Evolutionary conservation across 495 filamentous ascomycete genomes (phyloP).

Genomic region (Niebla homalea): DNA sequence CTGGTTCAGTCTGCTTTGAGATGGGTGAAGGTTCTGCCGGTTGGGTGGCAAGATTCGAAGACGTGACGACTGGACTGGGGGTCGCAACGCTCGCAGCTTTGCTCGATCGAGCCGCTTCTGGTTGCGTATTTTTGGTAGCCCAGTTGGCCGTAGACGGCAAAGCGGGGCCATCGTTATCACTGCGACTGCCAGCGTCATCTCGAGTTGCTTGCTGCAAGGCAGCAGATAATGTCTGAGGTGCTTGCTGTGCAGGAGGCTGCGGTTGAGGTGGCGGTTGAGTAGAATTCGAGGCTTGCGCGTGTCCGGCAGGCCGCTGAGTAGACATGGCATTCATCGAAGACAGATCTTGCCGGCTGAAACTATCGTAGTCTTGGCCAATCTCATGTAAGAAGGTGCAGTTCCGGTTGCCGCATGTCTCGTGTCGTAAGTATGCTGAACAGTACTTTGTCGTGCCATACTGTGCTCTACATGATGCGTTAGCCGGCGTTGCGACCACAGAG

Average conservation of each 20-base stretch:
- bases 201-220: slow-evolving; percentile 61
- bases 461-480: slow-evolving; percentile 40
- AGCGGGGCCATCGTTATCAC: slow-evolving; percentile 60
- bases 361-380: slow-evolving; percentile 90
- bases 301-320: slow-evolving; percentile 53
- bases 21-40: slow-evolving; percentile 26
- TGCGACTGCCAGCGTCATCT: slow-evolving; percentile 52
- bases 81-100: slow-evolving; percentile 63
- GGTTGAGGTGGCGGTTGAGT: slow-evolving; percentile 29
- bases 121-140: slow-evolving; percentile 64
- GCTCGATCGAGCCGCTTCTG: slow-evolving; percentile 59
- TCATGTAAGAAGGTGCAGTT: slow-evolving; percentile 98
- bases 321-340: slow-evolving; percentile 88
- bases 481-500: slow-evolving; percentile 1
- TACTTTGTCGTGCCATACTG: slow-evolving; percentile 98
- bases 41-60: slow-evolving; percentile 41
- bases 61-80: slow-evolving; percentile 64
- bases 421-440: slow-evolving; percentile 89
- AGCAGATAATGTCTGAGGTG: slow-evolving; percentile 28
- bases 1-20: slow-evolving; percentile 16
- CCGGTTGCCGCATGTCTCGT: slow-evolving; percentile 83
- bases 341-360: slow-evolving; percentile 86
- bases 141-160: slow-evolving; percentile 87
- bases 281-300: slow-evolving; percentile 14
- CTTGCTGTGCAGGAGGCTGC: slow-evolving; percentile 36